A percentile compares a stretch with the other conserved stretches of the same genome.
These are phyloP conservation scores for Mrakiaceae sp. DNA, from an alignment of 1,284 basidiomycete genomes.

Conservation along the genomic window DNA sequence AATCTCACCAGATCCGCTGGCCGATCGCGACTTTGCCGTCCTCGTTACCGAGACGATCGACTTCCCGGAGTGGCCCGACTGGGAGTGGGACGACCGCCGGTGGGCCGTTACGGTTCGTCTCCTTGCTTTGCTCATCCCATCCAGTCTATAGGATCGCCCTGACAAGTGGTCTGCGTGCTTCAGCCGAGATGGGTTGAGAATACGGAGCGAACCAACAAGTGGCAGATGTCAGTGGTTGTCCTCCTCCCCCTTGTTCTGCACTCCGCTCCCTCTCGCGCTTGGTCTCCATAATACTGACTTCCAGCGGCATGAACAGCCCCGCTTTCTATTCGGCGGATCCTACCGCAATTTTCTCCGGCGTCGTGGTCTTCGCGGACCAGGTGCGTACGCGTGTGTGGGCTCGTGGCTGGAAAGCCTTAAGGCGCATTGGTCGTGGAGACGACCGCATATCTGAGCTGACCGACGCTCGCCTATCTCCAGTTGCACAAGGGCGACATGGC, in stretches of 20 bases:
- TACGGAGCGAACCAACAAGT: background rate
- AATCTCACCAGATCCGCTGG: no score
- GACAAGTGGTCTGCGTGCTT: background rate
- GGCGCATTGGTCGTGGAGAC: no score
- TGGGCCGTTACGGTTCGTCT: constrained; percentile 4
- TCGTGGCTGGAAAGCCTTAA: no score
- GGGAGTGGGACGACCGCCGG: background rate
- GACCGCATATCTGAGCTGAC: no score
- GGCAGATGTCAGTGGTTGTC: background rate
- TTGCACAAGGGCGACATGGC: no score
- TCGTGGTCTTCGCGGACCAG: no score
- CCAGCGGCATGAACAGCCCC: constrained; percentile 29
- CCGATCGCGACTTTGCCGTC: no score
- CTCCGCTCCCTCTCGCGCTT: constrained; percentile 5
- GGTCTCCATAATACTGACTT: no score
- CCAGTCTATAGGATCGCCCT: background rate
- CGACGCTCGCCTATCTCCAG: no score
- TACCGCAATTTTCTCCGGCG: constrained; percentile 29
- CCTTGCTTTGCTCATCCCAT: background rate
- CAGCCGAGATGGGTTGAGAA: background rate
- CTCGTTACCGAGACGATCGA: no score
- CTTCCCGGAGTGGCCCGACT: no score
- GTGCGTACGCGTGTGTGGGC: no score
- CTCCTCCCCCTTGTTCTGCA: background rate
- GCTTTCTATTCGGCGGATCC: constrained; percentile 63